Evolutionary conservation across 1,284 basidiomycete species (phyloP), one percentile per base, ranked within the genome.

Genomic region (Puccinia horiana): DNA sequence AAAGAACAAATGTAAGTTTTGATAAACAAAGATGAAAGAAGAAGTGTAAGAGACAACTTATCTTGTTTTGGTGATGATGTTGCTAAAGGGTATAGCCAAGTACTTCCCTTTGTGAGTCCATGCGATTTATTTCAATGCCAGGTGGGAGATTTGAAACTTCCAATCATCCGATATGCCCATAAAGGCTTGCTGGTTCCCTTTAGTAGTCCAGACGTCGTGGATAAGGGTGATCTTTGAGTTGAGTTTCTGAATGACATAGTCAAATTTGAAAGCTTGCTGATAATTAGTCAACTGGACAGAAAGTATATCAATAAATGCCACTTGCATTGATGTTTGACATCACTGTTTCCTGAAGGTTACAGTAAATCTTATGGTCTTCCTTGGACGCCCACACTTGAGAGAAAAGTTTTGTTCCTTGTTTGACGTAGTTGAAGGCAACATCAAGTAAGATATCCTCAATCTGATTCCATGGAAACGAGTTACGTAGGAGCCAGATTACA

Each of bases 161-260:
- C 72, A 74, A 5, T 74, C 4, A 16, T 74, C n/a, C 1, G 47
- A 32, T 32, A 37, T 56, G 54, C 49, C 72, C 32, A 74, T 74
- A 49, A 74, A 74, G n/a, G 72, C 49, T 8, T 74, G 72, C 12
- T 40, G 44, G 54, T 74, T 74, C 23, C 72, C 72, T 74, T 74
- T 74, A 26, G 42, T 73, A n/a, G 42, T 52, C 70, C 42, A 52
- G 29, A 52, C 29, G 49, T 47, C 37, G 42, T 52, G 70, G 49
- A 49, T 73, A 2, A 69, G 67, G 8, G 44, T 47, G 16, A 47
- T 8, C 44, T 47, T 47, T 8, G 44, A 47, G 8, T 47, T n/a
- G n/a, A n/a, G n/a, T 47, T 47, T 47, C 16, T 47, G 44, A 47
- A 8, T 47, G 44, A 16, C 9, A 47, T n/a, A 47, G 16, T 8